These are phyloP conservation scores for Psilocybe mexicana DNA, from an alignment of 1,284 basidiomycete genomes.

Conservation along the genomic window DNA sequence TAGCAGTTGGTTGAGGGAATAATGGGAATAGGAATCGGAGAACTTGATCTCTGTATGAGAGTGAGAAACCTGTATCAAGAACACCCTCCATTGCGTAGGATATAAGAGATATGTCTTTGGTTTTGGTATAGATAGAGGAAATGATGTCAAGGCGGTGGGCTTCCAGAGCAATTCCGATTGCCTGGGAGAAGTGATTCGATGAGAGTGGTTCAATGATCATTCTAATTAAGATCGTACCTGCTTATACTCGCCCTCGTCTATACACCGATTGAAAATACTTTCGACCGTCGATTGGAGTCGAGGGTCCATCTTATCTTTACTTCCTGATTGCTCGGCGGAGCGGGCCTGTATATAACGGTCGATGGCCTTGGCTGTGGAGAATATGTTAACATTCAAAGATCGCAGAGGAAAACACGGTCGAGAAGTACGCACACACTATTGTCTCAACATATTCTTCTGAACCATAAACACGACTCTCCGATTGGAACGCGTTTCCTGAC, in stretches of 20 bases:
- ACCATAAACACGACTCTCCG: conserved; percentile 60
- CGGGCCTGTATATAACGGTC: conserved; percentile 82
- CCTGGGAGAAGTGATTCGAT: conserved; percentile 44
- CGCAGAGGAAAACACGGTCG: background rate
- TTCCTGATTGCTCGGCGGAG: conserved; percentile 50
- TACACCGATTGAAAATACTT: conserved; percentile 81
- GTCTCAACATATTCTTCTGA: conserved; percentile 92
- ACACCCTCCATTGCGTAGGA: conserved; percentile 91
- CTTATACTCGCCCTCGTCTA: conserved; percentile 85
- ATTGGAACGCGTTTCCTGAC: conserved; percentile 84
- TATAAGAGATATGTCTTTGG: conserved; percentile 74
- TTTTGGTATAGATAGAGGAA: conserved; percentile 71
- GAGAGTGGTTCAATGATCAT: conserved; percentile 12
- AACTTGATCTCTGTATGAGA: conserved; percentile 82
- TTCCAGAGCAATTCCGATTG: conserved; percentile 92
- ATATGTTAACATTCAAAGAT: conserved; percentile 11
- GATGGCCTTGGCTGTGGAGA: conserved; percentile 80
- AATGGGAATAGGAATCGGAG: conserved; percentile 84
- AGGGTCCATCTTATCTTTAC: conserved; percentile 67
- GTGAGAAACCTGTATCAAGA: conserved; percentile 79
- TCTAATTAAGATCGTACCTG: conserved; percentile 56
- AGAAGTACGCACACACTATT: conserved; percentile 73
- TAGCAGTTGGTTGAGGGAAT: conserved; percentile 69
- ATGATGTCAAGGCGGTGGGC: conserved; percentile 86
- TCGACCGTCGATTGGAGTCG: conserved; percentile 84